A percentile compares a stretch with the other conserved stretches of the same genome.
Conservation (phyloP, 2,329 filamentous ascomycete species). For the Neofusicoccum ribis region DNA sequence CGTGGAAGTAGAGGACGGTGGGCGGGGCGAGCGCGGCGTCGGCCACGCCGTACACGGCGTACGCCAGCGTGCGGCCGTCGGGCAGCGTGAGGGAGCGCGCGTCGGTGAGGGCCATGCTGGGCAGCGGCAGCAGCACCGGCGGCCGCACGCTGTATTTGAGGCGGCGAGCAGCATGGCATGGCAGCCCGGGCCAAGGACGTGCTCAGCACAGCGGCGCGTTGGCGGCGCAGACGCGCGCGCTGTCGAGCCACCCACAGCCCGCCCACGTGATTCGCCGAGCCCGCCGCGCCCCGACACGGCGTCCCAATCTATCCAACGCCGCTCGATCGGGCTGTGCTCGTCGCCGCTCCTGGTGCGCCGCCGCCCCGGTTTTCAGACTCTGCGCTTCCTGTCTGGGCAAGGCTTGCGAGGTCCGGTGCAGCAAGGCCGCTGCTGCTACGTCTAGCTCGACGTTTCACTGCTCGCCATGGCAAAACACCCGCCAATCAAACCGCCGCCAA, state of each 20-base stretch:
- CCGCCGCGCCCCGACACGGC: not conserved
- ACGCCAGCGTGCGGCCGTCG: constrained; percentile 45
- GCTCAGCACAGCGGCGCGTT: not conserved
- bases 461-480: too few relatives aligned
- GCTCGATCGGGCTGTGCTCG: not conserved
- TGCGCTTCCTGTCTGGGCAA: not conserved
- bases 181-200: too few relatives aligned
- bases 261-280: not conserved
- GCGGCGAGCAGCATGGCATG: too few relatives aligned
- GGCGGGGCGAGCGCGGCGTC: constrained; percentile 25
- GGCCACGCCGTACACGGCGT: constrained; percentile 48
- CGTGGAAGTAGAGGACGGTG: constrained; percentile 46
- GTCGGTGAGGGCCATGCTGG: not conserved
- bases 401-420: not conserved
- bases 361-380: not conserved
- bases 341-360: not conserved
- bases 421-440: too few relatives aligned
- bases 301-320: not conserved
- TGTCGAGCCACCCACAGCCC: not conserved
- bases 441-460: too few relatives aligned
- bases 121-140: not conserved
- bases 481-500: too few relatives aligned
- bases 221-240: not conserved
- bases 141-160: not conserved
- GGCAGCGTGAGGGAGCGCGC: constrained; percentile 26